Conservation (phyloP, 78 protist genomes). For the Capsaspora owczarzaki region DNA sequence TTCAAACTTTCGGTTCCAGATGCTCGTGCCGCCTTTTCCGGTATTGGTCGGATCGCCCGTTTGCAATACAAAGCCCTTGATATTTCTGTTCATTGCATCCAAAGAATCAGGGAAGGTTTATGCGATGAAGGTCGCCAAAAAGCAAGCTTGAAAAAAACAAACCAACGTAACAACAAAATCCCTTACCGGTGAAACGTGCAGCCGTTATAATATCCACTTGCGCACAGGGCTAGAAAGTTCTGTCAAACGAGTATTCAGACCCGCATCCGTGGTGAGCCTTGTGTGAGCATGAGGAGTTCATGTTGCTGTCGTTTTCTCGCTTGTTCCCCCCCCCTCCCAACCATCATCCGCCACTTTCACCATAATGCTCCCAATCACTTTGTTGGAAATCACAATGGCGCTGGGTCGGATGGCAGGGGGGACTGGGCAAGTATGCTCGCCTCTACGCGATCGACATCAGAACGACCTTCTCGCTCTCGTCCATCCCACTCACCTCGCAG, state of each 20-base stretch:
- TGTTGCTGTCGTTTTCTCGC: no score
- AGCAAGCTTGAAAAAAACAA: background rate
- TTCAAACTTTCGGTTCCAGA: conserved; percentile 68
- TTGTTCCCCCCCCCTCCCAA: no score
- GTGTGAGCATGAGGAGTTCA: background rate
- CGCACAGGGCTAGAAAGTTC: conserved; percentile 87
- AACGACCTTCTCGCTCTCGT: background rate
- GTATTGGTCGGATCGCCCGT: conserved; percentile 89
- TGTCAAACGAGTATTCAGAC: background rate
- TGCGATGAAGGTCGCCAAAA: background rate
- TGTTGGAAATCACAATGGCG: background rate
- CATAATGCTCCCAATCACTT: background rate
- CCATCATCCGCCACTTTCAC: background rate
- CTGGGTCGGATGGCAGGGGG: no score
- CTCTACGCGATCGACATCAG: no score
- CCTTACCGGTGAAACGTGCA: conserved; percentile 68
- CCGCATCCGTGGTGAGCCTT: background rate
- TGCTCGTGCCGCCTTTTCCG: conserved; percentile 77
- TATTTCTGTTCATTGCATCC: conserved; percentile 24
- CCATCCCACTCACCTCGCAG: conserved; percentile 33
- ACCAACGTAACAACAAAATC: background rate
- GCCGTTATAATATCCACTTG: conserved; percentile 75
- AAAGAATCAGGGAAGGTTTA: background rate
- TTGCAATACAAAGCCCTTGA: conserved; percentile 76
- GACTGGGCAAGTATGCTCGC: no score